Conservation (phyloP, 805 yeast genomes). For the Lipomyces chichibuensis region DNA sequence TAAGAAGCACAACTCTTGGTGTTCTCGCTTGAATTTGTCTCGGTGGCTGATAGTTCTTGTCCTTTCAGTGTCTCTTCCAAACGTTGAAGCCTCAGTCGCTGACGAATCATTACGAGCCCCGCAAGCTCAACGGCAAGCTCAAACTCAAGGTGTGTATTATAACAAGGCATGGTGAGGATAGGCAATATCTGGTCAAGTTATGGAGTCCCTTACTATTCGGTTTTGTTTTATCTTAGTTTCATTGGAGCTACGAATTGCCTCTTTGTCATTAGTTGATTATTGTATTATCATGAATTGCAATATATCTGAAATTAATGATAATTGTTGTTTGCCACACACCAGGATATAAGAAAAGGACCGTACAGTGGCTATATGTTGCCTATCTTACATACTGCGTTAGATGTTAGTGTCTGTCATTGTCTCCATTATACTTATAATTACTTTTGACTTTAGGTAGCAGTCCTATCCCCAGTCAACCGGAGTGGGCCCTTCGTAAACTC, state of each 20-base stretch:
- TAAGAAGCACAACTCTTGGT: background rate
- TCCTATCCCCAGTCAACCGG: background rate
- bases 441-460: background rate
- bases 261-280: background rate
- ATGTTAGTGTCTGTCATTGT: background rate
- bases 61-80: constrained; percentile 11
- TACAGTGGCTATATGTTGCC: background rate
- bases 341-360: background rate
- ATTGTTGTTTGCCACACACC: background rate
- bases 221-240: constrained; percentile 1
- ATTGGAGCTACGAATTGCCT: background rate
- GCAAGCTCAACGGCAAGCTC: constrained; percentile 9
- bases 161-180: constrained; percentile 15
- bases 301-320: constrained; percentile 8
- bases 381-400: background rate
- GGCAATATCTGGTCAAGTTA: constrained; percentile 4
- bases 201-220: background rate
- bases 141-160: constrained; percentile 25
- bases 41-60: background rate
- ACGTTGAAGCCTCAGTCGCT: constrained; percentile 7
- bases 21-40: background rate
- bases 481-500: background rate
- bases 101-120: constrained; percentile 11
- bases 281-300: constrained; percentile 5
- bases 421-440: background rate